Base-by-base conservation (phyloP, 2,329 filamentous ascomycete genomes). In the Monosporascus sp. region DNA sequence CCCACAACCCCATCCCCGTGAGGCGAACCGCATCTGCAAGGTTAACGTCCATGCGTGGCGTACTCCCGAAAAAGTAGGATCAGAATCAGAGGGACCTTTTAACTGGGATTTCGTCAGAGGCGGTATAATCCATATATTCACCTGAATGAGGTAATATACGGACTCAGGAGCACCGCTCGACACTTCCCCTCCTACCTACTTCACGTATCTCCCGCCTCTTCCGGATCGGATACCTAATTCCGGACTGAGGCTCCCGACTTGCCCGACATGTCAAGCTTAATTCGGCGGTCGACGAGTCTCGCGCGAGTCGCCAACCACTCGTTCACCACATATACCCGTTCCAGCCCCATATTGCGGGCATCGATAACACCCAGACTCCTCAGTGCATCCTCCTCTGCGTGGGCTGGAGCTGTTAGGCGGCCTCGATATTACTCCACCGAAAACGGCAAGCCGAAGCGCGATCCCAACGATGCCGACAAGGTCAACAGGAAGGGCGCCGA, bases 251-350 rank as follows among this genome's bases (percentile, higher is more conserved):
- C 43, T 53, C 52, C 53, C 48, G 55, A 58, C 51, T 58, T 58
- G 65, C 60, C 62, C 63, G 56, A 44, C 57, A 69, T 69, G 67
- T 68, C 67, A 55, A 64, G 60, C 61, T 58, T 68, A 55, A 49
- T 68, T 50, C 61, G 67, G 57, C 64, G 63, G 57, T 65, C 66
- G 51, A 56, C 63, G 50, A 58, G 63, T 52, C 54, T 68, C 49
- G 59, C 60, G 55, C 63, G 63, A 48, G 49, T 64, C 47, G 58
- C 66, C 46, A 58, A 52, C 44, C 52, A 59, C 40, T 63, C 65
- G 31, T 52, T 67, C 48, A 56, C 46, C 53, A 51, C 58, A 31
- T 53, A 61, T 9, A 35, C 63, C 19, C 65, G 65, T 26, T 59
- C 62, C 27, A 64, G 46, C 47, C 11, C 26, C 16, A 4, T 31